Conservation (phyloP, 2,329 filamentous ascomycete species). For the Talaromyces sp. region DNA sequence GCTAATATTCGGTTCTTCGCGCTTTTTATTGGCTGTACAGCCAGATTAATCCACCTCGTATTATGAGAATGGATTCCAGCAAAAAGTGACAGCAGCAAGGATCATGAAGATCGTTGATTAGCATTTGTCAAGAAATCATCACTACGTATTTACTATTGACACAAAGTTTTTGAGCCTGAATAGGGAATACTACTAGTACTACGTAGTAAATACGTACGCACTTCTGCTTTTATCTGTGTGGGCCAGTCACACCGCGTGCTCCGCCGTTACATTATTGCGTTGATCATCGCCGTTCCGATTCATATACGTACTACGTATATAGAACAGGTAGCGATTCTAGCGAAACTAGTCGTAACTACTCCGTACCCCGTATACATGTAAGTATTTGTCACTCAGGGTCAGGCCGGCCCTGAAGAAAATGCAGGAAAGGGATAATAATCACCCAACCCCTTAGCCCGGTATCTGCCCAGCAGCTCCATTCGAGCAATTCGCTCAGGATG, state of each 20-base stretch:
- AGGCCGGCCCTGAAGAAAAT: not conserved
- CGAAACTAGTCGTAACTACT: too few species aligned
- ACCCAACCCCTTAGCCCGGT: not conserved
- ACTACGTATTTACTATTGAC: too few species aligned
- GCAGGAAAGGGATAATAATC: not conserved
- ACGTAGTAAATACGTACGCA: not conserved
- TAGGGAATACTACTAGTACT: not conserved
- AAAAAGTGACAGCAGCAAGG: not conserved
- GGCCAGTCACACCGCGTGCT: not conserved
- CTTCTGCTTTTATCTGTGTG: too few species aligned
- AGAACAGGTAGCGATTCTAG: too few species aligned
- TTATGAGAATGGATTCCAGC: not conserved
- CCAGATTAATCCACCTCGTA: not conserved
- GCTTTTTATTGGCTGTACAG: not conserved
- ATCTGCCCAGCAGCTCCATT: not conserved
- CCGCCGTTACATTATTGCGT: not conserved
- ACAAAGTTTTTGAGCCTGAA: too few species aligned
- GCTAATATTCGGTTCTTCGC: not conserved
- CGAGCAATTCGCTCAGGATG: not conserved
- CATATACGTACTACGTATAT: too few species aligned
- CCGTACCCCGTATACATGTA: too few species aligned
- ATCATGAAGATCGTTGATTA: not conserved
- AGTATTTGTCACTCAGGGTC: not conserved
- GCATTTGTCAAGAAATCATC: not conserved
- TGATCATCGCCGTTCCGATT: not conserved